Conservation (phyloP, 2,329 filamentous ascomycete species). For the Talaromyces sp. region DNA sequence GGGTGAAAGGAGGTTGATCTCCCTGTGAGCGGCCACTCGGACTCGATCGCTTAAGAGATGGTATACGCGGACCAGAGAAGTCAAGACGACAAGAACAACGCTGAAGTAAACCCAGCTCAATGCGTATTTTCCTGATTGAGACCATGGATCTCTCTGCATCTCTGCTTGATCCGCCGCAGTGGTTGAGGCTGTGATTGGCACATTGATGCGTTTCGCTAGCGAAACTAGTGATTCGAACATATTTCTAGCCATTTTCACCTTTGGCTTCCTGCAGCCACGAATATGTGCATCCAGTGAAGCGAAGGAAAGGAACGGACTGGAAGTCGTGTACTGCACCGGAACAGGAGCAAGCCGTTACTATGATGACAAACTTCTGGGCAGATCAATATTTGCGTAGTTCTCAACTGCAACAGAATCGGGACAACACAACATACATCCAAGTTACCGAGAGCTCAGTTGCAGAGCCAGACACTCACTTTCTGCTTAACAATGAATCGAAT, state of each 20-base stretch:
- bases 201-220: constrained; percentile 53
- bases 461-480: background rate
- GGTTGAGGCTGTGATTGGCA: constrained; percentile 56
- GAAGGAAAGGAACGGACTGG: background rate
- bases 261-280: background rate
- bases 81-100: constrained; percentile 65
- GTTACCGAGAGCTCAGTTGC: background rate
- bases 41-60: constrained; percentile 94
- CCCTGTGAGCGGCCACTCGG: constrained; percentile 82
- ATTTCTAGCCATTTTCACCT: constrained; percentile 18
- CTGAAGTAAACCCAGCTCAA: constrained; percentile 87
- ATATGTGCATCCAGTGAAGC: background rate
- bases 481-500: background rate
- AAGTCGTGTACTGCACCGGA: background rate
- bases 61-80: constrained; percentile 72
- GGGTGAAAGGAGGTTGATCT: constrained; percentile 62
- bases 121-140: constrained; percentile 77
- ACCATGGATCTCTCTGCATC: constrained; percentile 71
- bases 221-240: constrained; percentile 24
- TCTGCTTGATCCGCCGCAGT: constrained; percentile 57
- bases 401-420: background rate
- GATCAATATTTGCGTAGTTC: background rate
- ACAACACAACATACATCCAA: background rate
- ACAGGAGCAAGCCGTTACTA: background rate
- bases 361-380: background rate